Conservation (phyloP, 1,284 basidiomycete genomes). For the Dichomitus squalens region DNA sequence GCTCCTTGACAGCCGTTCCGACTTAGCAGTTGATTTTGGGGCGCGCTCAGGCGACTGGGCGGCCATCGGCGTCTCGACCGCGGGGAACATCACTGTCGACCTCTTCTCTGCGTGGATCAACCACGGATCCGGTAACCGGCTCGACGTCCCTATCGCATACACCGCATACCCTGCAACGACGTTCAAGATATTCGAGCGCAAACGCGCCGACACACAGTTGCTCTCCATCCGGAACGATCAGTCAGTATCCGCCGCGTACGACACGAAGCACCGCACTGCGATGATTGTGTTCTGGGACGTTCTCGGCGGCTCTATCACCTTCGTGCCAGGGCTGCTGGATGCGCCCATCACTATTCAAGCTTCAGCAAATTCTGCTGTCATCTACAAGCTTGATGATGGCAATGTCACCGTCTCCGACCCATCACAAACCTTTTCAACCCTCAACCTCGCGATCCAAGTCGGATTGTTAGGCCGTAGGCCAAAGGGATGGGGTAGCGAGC, state of each 20-base stretch:
- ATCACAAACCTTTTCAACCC: conserved; percentile 38
- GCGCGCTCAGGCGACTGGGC: conserved; percentile 61
- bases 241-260: conserved; percentile 37
- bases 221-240: conserved; percentile 41
- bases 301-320: conserved; percentile 29
- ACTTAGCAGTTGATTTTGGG: conserved; percentile 48
- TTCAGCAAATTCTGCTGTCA: conserved; percentile 43
- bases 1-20: conserved; percentile 25
- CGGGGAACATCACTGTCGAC: conserved; percentile 53
- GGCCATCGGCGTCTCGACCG: conserved; percentile 57
- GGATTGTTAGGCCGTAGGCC: conserved; percentile 20
- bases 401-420: conserved; percentile 62
- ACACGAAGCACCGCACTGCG: conserved; percentile 29
- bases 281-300: conserved; percentile 40
- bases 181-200: conserved; percentile 35
- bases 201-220: conserved; percentile 25
- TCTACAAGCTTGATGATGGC: conserved; percentile 46
- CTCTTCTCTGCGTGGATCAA: conserved; percentile 64
- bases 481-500: conserved; percentile 27
- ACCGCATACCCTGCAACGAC: conserved; percentile 54
- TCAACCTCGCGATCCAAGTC: conserved; percentile 35
- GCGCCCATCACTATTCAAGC: conserved; percentile 43
- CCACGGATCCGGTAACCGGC: conserved; percentile 38
- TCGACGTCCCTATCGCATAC: conserved; percentile 46
- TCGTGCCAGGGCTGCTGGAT: conserved; percentile 19